Percentiles rank a stretch among this genome's conserved stretches.
Evolutionary conservation across 352 stramenopile species (phyloP).

Genomic region (Globisporangium recalcitrans): DNA sequence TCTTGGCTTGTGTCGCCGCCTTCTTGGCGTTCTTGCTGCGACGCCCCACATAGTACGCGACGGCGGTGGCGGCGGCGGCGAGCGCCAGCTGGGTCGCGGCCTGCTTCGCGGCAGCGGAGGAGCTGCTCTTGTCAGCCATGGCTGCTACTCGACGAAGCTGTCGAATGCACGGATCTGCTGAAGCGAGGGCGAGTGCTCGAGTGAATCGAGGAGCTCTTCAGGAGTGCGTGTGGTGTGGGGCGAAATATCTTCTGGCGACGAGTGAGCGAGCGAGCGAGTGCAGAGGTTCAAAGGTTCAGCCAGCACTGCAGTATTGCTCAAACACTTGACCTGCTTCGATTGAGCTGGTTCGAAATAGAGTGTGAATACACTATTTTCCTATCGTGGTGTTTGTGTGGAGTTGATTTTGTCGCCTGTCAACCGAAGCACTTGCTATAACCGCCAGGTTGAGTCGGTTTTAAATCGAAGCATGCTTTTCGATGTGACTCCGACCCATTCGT

Average conservation of each 20-base stretch:
- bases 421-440: too few relatives aligned
- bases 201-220: not conserved
- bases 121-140: slow-evolving; percentile 17
- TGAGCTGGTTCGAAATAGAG: too few relatives aligned
- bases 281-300: too few relatives aligned
- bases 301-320: too few relatives aligned
- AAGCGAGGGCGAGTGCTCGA: not conserved
- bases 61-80: slow-evolving; percentile 39
- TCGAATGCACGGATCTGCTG: not conserved
- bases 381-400: too few relatives aligned
- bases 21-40: slow-evolving; percentile 37
- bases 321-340: too few relatives aligned
- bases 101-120: slow-evolving; percentile 11
- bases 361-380: too few relatives aligned
- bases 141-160: not conserved
- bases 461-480: too few relatives aligned
- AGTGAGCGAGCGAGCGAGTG: not conserved
- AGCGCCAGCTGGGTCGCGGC: slow-evolving; percentile 55
- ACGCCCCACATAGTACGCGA: slow-evolving; percentile 59
- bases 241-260: slow-evolving; percentile 19
- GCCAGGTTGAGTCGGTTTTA: too few relatives aligned
- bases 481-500: too few relatives aligned
- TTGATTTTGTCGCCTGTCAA: too few relatives aligned
- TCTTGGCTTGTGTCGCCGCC: slow-evolving; percentile 17
- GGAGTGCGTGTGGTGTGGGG: not conserved